Evolutionary conservation across 768 basidiomycete genomes (phyloP), one percentile per base, ranked within the genome.

Genomic region (Leccinum fibrillosum): DNA sequence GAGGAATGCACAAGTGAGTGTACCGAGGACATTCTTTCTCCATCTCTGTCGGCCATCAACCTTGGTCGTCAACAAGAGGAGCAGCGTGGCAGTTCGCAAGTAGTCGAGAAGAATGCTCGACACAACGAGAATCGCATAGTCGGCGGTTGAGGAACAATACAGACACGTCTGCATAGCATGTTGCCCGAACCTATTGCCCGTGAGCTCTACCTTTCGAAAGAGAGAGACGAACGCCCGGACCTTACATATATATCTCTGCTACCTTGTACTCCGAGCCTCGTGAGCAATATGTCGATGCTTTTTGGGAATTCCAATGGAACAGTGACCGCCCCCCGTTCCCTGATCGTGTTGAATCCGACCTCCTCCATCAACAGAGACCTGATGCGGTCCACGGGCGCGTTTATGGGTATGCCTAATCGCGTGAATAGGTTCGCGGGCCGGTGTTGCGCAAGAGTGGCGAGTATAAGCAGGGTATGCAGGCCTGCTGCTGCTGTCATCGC

Each of bases 361-460:
- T 72, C 71, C 53, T 71, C 72, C 4, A 78, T 62, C 37, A 90
- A 67, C 10, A 78, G 59, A 6, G 74, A 71, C 15, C 79, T 80
- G 42, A 91, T 79, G 9, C 66, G 64, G 34, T 87, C 84, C 28
- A 80, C 74, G 0, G 85, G 76, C 2, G 77, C 77, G 57, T 78
- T 84, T 51, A 88, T 60, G 1, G 86, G 82, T 48, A 88, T 68
- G 2, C 74, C 64, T n/a, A 89, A 74, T 3, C 76, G 71, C 39
- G 73, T 74, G 69, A 88, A 91, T 32, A 91, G 66, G 65, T 90
- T 90, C 49, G 78, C 77, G 9, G 88, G 86, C 52, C 77, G 78
- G 52, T n/a, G 37, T 0, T 61, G 52, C 7, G 48, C 57, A 28
- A 70, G 19, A 53, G 55, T 56, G 37, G 49, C 65, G 3, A 71